These are phyloP conservation scores for Malus fusca DNA, from an alignment of 306 rosid genomes.

Conservation along the genomic window DNA sequence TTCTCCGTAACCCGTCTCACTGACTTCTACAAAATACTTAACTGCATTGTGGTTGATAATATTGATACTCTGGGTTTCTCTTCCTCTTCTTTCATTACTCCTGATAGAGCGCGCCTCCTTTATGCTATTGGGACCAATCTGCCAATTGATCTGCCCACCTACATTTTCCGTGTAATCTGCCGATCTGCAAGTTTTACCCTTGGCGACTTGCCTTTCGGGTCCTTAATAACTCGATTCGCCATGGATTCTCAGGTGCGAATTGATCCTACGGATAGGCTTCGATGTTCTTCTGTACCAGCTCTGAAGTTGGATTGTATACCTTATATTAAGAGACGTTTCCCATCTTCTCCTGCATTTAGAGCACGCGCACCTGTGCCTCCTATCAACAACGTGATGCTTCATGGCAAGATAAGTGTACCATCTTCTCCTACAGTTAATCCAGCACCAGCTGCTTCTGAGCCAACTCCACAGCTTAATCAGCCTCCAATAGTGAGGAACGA, in stretches of 20 bases:
- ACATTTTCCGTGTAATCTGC: not conserved
- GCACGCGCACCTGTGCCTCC: not conserved
- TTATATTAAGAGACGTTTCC: too few species aligned
- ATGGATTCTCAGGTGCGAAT: not conserved
- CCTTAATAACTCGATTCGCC: not conserved
- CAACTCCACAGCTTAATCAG: not conserved
- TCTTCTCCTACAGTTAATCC: not conserved
- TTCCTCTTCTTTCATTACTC: not conserved
- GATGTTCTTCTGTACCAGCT: not conserved
- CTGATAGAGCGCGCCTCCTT: not conserved
- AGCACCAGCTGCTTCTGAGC: not conserved
- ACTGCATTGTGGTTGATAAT: not conserved
- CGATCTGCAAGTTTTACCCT: not conserved
- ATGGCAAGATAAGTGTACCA: not conserved
- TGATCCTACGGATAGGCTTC: not conserved
- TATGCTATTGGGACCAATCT: not conserved
- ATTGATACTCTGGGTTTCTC: not conserved
- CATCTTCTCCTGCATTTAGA: too few species aligned
- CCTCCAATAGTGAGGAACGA: too few species aligned
- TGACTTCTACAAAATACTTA: not conserved
- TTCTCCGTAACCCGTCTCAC: not conserved
- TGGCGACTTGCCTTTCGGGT: not conserved
- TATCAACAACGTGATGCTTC: not conserved
- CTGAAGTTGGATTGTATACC: too few species aligned
- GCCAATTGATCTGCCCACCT: not conserved